Base-by-base conservation (phyloP, 1,284 basidiomycete genomes). In the Fomitopsis schrenkii region DNA sequence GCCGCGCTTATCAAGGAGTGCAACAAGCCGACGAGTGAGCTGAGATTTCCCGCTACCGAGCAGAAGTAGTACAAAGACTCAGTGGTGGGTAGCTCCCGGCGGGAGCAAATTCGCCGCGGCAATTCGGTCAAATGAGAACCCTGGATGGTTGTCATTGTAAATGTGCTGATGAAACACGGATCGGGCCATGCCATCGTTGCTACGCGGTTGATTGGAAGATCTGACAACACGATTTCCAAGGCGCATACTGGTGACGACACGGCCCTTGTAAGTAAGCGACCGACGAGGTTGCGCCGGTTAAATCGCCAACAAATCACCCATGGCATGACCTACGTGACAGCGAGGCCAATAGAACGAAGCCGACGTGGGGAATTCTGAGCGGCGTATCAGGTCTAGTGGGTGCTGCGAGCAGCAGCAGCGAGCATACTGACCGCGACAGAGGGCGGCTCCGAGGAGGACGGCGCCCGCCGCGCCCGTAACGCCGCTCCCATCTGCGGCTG, bases 381-480 rank as follows among this genome's bases (percentile, higher is more conserved):
- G 6, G 48, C 10, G 7, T 26, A 17, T 5, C 14, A 1, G 28
- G 28, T 15, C 6, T 5, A 8, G 19, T 9, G 52, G n/a, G 17
- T 22, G 36, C 9, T n/a, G 17, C 19, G 35, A 33, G 52, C 6
- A 30, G 46, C 10, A 26, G 46, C 28, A 12, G 46, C 26, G 19
- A 28, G 14, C 46, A 38, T 38, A 33, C 19, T 54, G 33, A 54
- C 8, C 12, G 33, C 52, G 52, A 54, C 52, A 50, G 52, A 54
- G 52, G 52, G 52, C 52, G 52, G 52, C 17, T 22, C 52, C 52
- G 52, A 54, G 36, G 36, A 36, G 35, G 52, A 54, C 52, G 52
- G 52, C 52, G 52, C 52, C 35, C 52, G 52, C 50, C 50, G 50
- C 50, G 50, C 50, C 50, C 50, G 50, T 53, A 53, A 38, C 50